phyloP scores from a whole-genome alignment of 257 asterid genomes.

The Solanum okadae region DNA sequence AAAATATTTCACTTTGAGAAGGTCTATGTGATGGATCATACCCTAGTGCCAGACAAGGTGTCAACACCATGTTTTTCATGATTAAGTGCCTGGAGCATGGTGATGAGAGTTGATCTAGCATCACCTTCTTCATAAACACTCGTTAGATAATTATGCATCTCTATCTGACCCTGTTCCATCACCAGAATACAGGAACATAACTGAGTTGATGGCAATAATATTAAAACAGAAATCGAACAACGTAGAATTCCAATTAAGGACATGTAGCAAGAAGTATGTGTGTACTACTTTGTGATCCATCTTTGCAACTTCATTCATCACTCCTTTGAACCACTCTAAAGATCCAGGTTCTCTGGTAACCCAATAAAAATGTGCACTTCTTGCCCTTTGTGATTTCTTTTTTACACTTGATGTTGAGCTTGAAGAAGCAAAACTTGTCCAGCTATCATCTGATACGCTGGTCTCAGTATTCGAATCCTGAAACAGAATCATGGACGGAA shows the following conservation, averaged over 20 bases:
- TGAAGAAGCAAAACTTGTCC: conserved; percentile 54
- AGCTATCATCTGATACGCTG: conserved; percentile 61
- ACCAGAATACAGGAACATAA: background rate
- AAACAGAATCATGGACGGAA: background rate
- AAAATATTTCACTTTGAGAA: background rate
- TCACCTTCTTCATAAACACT: conserved; percentile 92
- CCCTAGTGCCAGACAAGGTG: conserved; percentile 86
- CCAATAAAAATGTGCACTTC: conserved; percentile 79
- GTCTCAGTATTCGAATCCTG: conserved; percentile 67
- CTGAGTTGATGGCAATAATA: background rate
- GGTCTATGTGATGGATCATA: conserved; percentile 16
- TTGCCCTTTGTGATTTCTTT: conserved; percentile 37
- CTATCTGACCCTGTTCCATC: conserved; percentile 68
- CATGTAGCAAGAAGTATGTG: background rate
- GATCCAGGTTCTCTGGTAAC: conserved; percentile 92
- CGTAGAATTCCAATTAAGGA: background rate
- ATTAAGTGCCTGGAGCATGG: conserved; percentile 91
- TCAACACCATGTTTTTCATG: conserved; percentile 94
- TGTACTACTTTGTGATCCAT: conserved; percentile 65
- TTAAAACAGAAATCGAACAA: background rate
- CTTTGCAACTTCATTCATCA: conserved; percentile 87
- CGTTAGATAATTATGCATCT: conserved; percentile 90
- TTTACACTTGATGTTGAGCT: conserved; percentile 32
- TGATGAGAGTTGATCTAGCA: conserved; percentile 87
- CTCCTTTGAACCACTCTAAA: conserved; percentile 93